Percentiles rank a stretch among this genome's conserved stretches.
Conservation (phyloP, 1,139 yeast species). For the Casaregolazyma lundiana region DNA sequence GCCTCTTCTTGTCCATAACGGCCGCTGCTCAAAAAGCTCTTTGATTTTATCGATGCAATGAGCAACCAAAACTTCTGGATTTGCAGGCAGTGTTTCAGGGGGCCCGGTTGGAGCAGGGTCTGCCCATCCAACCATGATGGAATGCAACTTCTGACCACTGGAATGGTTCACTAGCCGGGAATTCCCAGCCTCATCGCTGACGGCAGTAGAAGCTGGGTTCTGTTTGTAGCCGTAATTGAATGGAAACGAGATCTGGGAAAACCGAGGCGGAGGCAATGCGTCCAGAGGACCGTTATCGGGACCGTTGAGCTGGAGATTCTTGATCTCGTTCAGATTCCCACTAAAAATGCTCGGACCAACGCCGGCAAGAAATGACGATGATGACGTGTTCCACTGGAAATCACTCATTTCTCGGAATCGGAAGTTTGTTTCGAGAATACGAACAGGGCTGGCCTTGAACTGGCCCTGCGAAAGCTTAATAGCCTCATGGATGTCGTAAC, state of each 20-base stretch:
- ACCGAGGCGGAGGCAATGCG: slow-evolving; percentile 82
- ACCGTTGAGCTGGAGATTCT: slow-evolving; percentile 28
- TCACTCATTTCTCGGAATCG: slow-evolving; percentile 85
- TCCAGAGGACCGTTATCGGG: slow-evolving; percentile 46
- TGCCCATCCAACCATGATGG: slow-evolving; percentile 42
- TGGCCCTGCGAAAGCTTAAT: slow-evolving; percentile 32
- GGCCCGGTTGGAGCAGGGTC: slow-evolving; percentile 46
- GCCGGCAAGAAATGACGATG: slow-evolving; percentile 46
- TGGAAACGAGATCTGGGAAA: slow-evolving; percentile 72
- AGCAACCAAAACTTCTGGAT: slow-evolving; percentile 31
- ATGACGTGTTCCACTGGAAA: slow-evolving; percentile 67
- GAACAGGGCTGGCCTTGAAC: slow-evolving; percentile 54
- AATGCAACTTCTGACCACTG: slow-evolving; percentile 30
- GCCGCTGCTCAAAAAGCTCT: slow-evolving; percentile 59
- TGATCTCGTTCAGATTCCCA: slow-evolving; percentile 40
- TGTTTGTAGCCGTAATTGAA: slow-evolving; percentile 63
- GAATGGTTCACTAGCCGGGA: slow-evolving; percentile 30
- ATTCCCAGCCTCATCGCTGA: slow-evolving; percentile 49
- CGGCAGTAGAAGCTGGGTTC: slow-evolving; percentile 49
- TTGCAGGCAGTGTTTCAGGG: slow-evolving; percentile 38
- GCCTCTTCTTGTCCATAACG: slow-evolving; percentile 83
- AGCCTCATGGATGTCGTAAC: slow-evolving; percentile 51
- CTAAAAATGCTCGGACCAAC: slow-evolving; percentile 40
- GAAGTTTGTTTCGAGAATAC: slow-evolving; percentile 64
- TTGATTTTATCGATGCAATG: slow-evolving; percentile 52